Percentiles rank a stretch among this genome's conserved stretches.
Conservation (phyloP, 2,329 filamentous ascomycete genomes). For the Sporothrix pallida region DNA sequence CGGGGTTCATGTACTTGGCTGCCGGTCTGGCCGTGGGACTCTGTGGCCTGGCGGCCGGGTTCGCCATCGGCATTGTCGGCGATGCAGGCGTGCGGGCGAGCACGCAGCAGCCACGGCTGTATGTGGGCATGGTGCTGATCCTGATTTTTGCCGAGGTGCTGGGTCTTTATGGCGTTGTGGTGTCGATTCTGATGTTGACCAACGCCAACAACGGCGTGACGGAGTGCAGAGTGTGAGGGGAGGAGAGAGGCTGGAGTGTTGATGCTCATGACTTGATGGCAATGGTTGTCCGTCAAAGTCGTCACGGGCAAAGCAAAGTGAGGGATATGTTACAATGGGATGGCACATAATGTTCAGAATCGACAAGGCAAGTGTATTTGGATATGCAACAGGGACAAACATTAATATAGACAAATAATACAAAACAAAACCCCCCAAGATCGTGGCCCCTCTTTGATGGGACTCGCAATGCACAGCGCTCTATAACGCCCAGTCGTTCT, state of each 20-base stretch:
- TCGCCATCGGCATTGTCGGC: slow-evolving; percentile 94
- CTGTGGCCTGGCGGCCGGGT: slow-evolving; percentile 90
- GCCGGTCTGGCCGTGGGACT: slow-evolving; percentile 90
- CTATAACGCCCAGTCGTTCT: slow-evolving; percentile 74
- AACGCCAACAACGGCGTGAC: slow-evolving; percentile 49
- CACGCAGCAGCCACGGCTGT: slow-evolving; percentile 94
- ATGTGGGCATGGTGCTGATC: slow-evolving; percentile 98
- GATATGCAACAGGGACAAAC: slow-evolving; percentile 11
- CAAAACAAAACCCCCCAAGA: neutral
- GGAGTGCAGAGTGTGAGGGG: slow-evolving; percentile 41
- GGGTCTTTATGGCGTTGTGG: slow-evolving; percentile 80
- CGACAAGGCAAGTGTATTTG: neutral
- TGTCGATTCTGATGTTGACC: slow-evolving; percentile 57
- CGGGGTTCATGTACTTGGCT: slow-evolving; percentile 88
- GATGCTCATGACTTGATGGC: neutral
- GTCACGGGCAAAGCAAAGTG: too few species aligned
- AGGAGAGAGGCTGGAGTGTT: too few species aligned
- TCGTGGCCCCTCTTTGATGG: too few species aligned
- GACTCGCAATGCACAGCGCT: neutral
- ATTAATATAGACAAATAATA: slow-evolving; percentile 21
- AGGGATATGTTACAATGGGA: neutral
- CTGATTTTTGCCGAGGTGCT: slow-evolving; percentile 98
- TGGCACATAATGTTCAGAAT: neutral
- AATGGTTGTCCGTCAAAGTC: too few species aligned
- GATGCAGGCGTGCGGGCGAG: slow-evolving; percentile 93